These are phyloP conservation scores for Pseudogymnoascus destructans DNA, from an alignment of 2,329 filamentous ascomycete genomes.

Conservation along the genomic window DNA sequence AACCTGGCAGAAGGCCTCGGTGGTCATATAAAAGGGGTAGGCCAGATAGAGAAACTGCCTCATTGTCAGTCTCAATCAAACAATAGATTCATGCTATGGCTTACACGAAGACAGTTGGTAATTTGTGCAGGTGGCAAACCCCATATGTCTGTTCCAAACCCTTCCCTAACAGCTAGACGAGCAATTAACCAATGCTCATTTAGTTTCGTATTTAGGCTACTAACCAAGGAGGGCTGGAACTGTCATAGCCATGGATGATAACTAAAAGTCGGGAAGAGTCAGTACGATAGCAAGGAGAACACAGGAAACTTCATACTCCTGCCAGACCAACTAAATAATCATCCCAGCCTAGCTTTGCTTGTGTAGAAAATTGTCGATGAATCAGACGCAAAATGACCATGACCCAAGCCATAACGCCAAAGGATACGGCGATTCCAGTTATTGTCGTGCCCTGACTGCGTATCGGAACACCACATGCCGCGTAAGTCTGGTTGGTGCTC, in stretches of 20 bases:
- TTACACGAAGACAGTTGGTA: constrained; percentile 21
- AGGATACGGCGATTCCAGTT: constrained; percentile 19
- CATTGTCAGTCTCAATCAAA: constrained; percentile 9
- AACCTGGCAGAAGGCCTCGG: constrained; percentile 23
- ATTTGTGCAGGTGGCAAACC: constrained; percentile 22
- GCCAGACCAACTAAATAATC: constrained; percentile 24
- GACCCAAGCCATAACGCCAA: constrained; percentile 20
- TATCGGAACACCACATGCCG: constrained; percentile 22
- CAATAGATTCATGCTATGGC: constrained; percentile 4
- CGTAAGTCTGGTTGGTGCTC: constrained; percentile 16
- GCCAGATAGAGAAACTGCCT: constrained; percentile 22
- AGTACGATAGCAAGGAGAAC: constrained; percentile 6
- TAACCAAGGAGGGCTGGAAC: constrained; percentile 19
- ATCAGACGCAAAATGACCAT: constrained; percentile 23
- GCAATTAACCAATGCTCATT: constrained; percentile 8
- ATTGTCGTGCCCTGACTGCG: constrained; percentile 18
- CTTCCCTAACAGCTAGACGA: constrained; percentile 17
- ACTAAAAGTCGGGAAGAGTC: constrained; percentile 11
- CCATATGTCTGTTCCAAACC: constrained; percentile 26
- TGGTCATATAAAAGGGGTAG: constrained; percentile 24
- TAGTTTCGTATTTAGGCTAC: neutral
- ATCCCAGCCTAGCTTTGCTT: constrained; percentile 23
- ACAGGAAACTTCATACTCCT: constrained; percentile 17
- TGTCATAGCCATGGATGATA: constrained; percentile 22
- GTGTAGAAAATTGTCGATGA: constrained; percentile 19